Evolutionary conservation across 148 eudicot genomes (phyloP), one percentile per base, ranked within the genome.

Genomic region (Heliosperma pusillum): DNA sequence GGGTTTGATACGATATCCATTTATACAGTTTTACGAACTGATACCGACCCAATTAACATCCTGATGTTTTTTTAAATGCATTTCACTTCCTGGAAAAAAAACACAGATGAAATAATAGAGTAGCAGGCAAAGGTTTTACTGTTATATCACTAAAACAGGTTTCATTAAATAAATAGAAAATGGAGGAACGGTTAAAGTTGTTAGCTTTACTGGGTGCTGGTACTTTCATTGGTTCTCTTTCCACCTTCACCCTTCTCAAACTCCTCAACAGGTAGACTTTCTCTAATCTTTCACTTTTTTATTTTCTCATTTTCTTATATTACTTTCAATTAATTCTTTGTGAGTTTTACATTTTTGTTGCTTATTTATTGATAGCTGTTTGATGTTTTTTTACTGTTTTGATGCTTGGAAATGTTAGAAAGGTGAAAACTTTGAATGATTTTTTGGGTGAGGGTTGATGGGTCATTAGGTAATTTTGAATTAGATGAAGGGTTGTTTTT

Each of bases 201-300:
- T 27, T 86, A 76, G 88, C 83, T 52, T 81, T 94, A 77, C 70
- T 94, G 0, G 93, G 96, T 61, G 88, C 86, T 29, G 97, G 98
- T 79, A 91, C 92, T 80, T 68, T 91, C 5, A 36, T 94, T 40
- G 98, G 98, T 78, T 91, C 98, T 42, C 62, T 86, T 44, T 85
- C 98, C 57, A 91, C 97, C 42, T 1, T 90, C 66, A 83, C 92
- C 63, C 82, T 91, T 71, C 83, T 86, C 77, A 91, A 85, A 66
- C 89, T 90, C 79, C 86, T 87, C 19, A 71, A 80, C 81, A 85
- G 97, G 94, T 87, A n/a, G n/a, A 47, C 44, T 0, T 19, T 70
- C 4, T 25, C 36, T 72, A 36, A 24, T 42, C 12, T 26, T n/a
- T 22, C 19, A 47, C 12, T 13, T 29, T 4, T 21, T 69, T n/a